Evolutionary conservation across 2,329 filamentous ascomycete genomes (phyloP).

Genomic region (Aspergillus pseudonomiae): DNA sequence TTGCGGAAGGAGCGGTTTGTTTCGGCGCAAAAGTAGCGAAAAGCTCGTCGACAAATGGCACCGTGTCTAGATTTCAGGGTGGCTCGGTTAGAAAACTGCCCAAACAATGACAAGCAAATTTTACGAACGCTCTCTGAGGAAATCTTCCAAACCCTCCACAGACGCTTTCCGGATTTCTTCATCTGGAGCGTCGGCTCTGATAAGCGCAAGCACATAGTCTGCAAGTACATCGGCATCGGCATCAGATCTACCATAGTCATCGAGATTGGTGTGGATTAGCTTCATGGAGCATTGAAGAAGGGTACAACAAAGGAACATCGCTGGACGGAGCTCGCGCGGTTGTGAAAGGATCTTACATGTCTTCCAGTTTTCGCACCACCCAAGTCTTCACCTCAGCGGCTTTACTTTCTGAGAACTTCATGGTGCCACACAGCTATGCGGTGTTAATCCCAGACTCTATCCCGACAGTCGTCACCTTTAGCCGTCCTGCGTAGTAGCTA

Average conservation of each 20-base stretch:
- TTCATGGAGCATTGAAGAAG: not conserved
- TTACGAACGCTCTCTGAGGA: conserved; percentile 56
- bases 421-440: conserved; percentile 28
- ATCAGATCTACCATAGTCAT: conserved; percentile 52
- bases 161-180: conserved; percentile 57
- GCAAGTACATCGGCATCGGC: conserved; percentile 64
- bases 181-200: conserved; percentile 58
- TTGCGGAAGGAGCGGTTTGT: conserved; percentile 32
- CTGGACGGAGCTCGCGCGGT: not conserved
- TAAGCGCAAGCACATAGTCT: conserved; percentile 63
- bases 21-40: conserved; percentile 55
- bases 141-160: conserved; percentile 60
- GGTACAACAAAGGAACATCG: not conserved
- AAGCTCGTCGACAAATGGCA: conserved; percentile 59
- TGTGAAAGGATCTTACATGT: conserved; percentile 49
- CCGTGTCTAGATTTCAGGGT: conserved; percentile 46
- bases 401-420: conserved; percentile 60
- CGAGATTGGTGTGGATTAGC: not conserved
- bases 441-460: not conserved
- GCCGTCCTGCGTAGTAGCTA: not conserved
- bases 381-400: conserved; percentile 58
- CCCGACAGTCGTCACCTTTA: not conserved
- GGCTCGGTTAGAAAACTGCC: conserved; percentile 15
- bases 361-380: conserved; percentile 61
- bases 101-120: not conserved